phyloP scores from a whole-genome alignment of 169 alveolate species.

The Fabrea salina region DNA sequence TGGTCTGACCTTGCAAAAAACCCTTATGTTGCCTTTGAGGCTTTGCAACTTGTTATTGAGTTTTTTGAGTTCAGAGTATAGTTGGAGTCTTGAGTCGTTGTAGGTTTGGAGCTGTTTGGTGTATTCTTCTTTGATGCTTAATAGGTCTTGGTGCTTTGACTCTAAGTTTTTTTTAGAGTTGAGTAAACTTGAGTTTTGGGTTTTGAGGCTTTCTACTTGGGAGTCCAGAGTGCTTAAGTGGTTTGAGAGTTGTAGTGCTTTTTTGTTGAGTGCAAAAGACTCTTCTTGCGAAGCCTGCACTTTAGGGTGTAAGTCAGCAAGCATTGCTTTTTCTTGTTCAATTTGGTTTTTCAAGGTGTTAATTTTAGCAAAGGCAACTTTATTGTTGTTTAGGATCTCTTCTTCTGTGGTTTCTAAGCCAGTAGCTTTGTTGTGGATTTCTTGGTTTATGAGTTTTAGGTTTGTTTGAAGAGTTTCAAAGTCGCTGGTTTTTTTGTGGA shows the following conservation, averaged over 20 bases:
- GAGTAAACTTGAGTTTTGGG: not conserved
- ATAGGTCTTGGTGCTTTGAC: not conserved
- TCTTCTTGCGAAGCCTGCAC: not conserved
- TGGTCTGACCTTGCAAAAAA: constrained; percentile 86
- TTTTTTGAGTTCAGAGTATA: not conserved
- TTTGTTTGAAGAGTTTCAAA: not conserved
- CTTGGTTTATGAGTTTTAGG: not conserved
- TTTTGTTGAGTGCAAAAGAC: not conserved
- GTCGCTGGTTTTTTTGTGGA: not conserved
- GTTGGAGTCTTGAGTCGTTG: not conserved
- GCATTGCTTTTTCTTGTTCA: not conserved
- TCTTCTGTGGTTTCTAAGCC: not conserved
- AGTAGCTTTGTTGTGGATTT: not conserved
- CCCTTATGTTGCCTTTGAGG: constrained; percentile 85
- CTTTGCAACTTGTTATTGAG: constrained; percentile 58
- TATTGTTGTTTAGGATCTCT: not conserved
- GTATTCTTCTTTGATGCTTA: not conserved
- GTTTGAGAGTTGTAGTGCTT: not conserved
- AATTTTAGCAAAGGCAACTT: not conserved
- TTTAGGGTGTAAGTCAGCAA: not conserved
- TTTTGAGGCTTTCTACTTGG: not conserved
- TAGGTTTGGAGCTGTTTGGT: not conserved
- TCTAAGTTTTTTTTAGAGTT: not conserved
- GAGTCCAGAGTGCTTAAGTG: not conserved
- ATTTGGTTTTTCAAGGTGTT: not conserved